Evolutionary conservation across 2,329 filamentous ascomycete genomes (phyloP).

Genomic region (Metarhizium rileyi): DNA sequence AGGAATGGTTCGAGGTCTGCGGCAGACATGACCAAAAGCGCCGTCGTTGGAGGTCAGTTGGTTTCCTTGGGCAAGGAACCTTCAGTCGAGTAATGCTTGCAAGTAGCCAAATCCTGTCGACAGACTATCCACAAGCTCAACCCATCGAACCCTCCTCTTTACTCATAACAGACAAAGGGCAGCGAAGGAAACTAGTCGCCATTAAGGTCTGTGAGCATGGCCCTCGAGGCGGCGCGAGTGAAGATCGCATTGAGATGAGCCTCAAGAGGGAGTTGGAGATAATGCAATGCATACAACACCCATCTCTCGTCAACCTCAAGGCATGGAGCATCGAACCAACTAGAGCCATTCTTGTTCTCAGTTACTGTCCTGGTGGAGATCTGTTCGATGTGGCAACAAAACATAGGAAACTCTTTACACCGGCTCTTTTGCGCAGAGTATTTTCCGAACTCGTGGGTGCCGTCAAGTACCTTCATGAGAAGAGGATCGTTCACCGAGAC

Average conservation of each 20-base stretch:
- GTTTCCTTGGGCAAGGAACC: conserved; percentile 79
- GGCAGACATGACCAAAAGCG: conserved; percentile 59
- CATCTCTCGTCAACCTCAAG: conserved; percentile 82
- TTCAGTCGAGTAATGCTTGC: conserved; percentile 93
- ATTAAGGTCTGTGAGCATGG: conserved; percentile 95
- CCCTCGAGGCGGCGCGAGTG: conserved; percentile 83
- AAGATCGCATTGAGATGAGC: conserved; percentile 86
- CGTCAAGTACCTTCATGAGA: conserved; percentile 72
- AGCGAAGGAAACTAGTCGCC: conserved; percentile 77
- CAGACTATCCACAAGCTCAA: conserved; percentile 27
- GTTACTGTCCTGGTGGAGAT: conserved; percentile 89
- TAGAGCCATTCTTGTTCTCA: conserved; percentile 75
- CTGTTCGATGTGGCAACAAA: conserved; percentile 84
- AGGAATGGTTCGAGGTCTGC: conserved; percentile 61
- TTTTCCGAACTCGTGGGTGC: conserved; percentile 84
- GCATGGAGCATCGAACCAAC: conserved; percentile 81
- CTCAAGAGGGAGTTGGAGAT: conserved; percentile 93
- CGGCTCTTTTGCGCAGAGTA: conserved; percentile 67
- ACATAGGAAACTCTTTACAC: conserved; percentile 56
- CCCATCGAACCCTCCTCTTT: conserved; percentile 23
- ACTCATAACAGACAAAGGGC: conserved; percentile 21
- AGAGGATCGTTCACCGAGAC: conserved; percentile 87
- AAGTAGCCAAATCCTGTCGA: conserved; percentile 58
- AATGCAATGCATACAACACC: conserved; percentile 78
- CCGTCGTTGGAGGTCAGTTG: conserved; percentile 69